Conservation (phyloP, 768 basidiomycete genomes). For the Paxillus rubicundulus region DNA sequence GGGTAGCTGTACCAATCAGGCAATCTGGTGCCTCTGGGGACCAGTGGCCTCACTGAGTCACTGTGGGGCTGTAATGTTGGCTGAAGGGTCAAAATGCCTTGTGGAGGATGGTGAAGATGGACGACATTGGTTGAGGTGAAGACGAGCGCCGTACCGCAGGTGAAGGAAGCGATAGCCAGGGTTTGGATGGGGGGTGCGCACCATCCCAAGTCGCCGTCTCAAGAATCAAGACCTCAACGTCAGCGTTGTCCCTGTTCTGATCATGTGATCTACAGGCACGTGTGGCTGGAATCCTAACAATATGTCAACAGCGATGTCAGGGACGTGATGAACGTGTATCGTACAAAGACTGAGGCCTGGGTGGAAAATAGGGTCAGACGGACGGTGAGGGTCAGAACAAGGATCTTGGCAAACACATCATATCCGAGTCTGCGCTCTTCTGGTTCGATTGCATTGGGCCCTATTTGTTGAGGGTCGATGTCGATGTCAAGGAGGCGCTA, state of each 20-base stretch:
- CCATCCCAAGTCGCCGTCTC: too few species aligned
- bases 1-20: constrained; percentile 55
- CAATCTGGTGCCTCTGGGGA: constrained; percentile 65
- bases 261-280: too few species aligned
- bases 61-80: constrained; percentile 65
- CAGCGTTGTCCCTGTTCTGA: too few species aligned
- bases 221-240: too few species aligned
- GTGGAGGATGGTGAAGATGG: not conserved
- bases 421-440: constrained; percentile 41
- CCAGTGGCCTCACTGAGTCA: constrained; percentile 51
- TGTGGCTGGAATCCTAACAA: too few species aligned
- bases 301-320: too few species aligned
- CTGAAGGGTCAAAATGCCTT: constrained; percentile 74
- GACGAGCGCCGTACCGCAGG: constrained; percentile 51
- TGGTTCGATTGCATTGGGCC: constrained; percentile 26
- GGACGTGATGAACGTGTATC: constrained; percentile 1
- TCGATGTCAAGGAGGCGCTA: constrained; percentile 12
- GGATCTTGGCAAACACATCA: constrained; percentile 34
- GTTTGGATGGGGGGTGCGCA: constrained; percentile 63
- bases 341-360: constrained; percentile 20
- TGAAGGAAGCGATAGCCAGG: constrained; percentile 52
- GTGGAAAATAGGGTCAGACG: not conserved
- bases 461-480: constrained; percentile 13
- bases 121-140: not conserved
- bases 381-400: constrained; percentile 28